Base-by-base conservation (phyloP, 495 filamentous ascomycete genomes). In the Aspergillus incahuasiensis region DNA sequence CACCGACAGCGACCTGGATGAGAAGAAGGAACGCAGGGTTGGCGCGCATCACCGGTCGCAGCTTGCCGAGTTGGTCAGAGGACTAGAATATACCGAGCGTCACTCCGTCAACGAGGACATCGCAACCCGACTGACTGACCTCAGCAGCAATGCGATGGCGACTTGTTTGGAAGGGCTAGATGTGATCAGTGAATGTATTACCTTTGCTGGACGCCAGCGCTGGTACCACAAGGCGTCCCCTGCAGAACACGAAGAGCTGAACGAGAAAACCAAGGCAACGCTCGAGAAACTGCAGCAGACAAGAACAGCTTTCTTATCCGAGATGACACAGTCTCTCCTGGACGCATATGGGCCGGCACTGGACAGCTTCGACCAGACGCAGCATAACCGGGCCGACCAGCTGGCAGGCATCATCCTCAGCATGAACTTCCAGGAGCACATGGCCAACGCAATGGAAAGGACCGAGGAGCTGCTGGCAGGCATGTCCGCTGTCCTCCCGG, bases 371-470 rank as follows among this genome's bases (percentile, higher is more conserved):
- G 2, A n/a, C 21, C 43, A 19, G 6, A 38, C 48, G 1, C 24
- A 32, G 11, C 44, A 25, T n/a, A 44, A 48, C 7, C 22, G 41
- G 2, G 32, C 21, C 5, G 40, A 44, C 7, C 22, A 49, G 2
- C 21, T 62, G 13, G 21, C 59, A 2, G 55, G 34, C 0, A 35
- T 67, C 16, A 48, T 67, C 32, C 28, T 65, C 12, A 56, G 52
- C 13, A 63, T 67, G 65, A 59, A 63, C 7, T 67, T 63, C 30
- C 57, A 67, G 38, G 60, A 64, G 20, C 59, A 59, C 15, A 42
- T 67, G 28, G 43, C 50, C 25, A 59, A 49, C 3, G 45, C 52
- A 6, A 47, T 67, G n/a, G 35, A 61, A 24, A 52, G 49, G 7
- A 61, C 58, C 0, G 57, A 60, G 18, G 24, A 25, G 6, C 47